Evolutionary conservation across 345 rosid species (phyloP).

Genomic region (Gossypium anomalum): DNA sequence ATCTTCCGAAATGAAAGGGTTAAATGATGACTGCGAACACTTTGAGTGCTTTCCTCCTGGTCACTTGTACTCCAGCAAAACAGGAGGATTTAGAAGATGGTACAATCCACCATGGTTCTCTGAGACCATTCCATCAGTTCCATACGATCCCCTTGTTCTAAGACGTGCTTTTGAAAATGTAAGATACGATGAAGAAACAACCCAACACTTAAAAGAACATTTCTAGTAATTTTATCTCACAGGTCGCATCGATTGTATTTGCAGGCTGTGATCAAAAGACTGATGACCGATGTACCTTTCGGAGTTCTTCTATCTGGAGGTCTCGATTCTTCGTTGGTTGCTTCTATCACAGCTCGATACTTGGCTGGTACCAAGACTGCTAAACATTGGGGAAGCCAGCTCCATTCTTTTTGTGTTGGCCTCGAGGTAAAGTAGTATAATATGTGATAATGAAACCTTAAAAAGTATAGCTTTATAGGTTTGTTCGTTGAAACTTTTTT

Average conservation of each 20-base stretch:
- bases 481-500: not conserved
- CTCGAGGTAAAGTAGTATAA: slow-evolving; percentile 47
- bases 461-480: not conserved
- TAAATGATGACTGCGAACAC: slow-evolving; percentile 83
- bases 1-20: slow-evolving; percentile 81
- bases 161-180: slow-evolving; percentile 71
- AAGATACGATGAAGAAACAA: slow-evolving; percentile 10
- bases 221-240: not conserved
- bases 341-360: slow-evolving; percentile 74
- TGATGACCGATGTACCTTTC: slow-evolving; percentile 90
- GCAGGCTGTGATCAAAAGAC: slow-evolving; percentile 87
- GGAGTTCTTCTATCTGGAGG: slow-evolving; percentile 94
- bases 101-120: slow-evolving; percentile 86
- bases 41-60: slow-evolving; percentile 89
- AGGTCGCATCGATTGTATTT: not conserved
- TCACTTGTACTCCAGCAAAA: slow-evolving; percentile 80
- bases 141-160: slow-evolving; percentile 72
- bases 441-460: not conserved
- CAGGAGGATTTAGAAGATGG: slow-evolving; percentile 66
- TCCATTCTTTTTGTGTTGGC: slow-evolving; percentile 87
- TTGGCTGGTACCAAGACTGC: slow-evolving; percentile 65
- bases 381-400: slow-evolving; percentile 72
- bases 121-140: slow-evolving; percentile 56
- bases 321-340: slow-evolving; percentile 85
- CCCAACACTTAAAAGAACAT: too few relatives aligned